A percentile compares a stretch with the other conserved stretches of the same genome.
Evolutionary conservation across 495 filamentous ascomycete genomes (phyloP).

Genomic region (Podospora australis): DNA sequence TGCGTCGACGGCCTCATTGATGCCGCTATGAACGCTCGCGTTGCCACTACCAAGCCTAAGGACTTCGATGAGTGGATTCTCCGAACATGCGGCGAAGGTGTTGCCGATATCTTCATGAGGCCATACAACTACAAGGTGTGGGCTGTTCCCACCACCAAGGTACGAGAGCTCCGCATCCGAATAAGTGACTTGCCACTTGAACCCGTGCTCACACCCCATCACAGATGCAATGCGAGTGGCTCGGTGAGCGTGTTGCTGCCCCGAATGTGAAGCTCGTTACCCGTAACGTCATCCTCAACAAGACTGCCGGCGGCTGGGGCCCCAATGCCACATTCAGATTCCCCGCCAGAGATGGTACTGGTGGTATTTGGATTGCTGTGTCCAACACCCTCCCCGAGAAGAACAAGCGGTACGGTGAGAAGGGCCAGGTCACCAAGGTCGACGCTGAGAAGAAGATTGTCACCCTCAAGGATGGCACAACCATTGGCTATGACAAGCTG

Average conservation of each 20-base stretch:
- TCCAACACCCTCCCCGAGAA: slow-evolving; percentile 87
- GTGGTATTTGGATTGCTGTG: slow-evolving; percentile 98
- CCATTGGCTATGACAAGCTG: slow-evolving; percentile 86
- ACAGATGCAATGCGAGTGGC: slow-evolving; percentile 99
- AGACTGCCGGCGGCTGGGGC: slow-evolving; percentile 96
- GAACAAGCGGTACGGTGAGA: slow-evolving; percentile 82
- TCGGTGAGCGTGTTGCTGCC: slow-evolving; percentile 96
- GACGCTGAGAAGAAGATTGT: slow-evolving; percentile 79
- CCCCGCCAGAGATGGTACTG: slow-evolving; percentile 90
- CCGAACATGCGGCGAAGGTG: slow-evolving; percentile 79
- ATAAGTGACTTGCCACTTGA: not conserved
- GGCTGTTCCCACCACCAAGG: slow-evolving; percentile 97
- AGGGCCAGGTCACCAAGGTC: slow-evolving; percentile 77
- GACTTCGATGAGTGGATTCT: slow-evolving; percentile 99
- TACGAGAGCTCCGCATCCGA: slow-evolving; percentile 34
- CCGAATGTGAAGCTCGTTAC: slow-evolving; percentile 94
- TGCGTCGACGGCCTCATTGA: slow-evolving; percentile 98
- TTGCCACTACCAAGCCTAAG: slow-evolving; percentile 83
- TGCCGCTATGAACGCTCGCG: slow-evolving; percentile 78
- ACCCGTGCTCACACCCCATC: slow-evolving; percentile 6
- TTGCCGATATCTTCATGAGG: slow-evolving; percentile 97
- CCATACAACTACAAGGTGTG: slow-evolving; percentile 99
- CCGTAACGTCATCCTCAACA: slow-evolving; percentile 91
- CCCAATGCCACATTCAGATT: slow-evolving; percentile 98
- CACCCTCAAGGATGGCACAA: slow-evolving; percentile 76